Percentiles rank a stretch among this genome's conserved stretches.
These are phyloP conservation scores for Fusarium compactum DNA, from an alignment of 2,329 filamentous ascomycete species.

Conservation along the genomic window DNA sequence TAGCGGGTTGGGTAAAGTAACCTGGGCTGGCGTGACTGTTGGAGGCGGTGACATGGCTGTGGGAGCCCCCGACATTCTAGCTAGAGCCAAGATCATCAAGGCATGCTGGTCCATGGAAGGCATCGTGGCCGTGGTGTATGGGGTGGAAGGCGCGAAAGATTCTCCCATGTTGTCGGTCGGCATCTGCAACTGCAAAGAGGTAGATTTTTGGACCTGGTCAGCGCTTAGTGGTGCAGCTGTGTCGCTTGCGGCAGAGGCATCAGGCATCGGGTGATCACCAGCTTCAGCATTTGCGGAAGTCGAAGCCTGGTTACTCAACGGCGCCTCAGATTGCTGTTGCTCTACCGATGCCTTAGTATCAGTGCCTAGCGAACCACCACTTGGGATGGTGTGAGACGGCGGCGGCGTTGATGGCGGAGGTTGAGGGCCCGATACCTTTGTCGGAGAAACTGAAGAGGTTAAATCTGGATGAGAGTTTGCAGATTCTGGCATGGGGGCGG, in stretches of 20 bases:
- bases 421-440: constrained; percentile 12
- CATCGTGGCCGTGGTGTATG: constrained; percentile 52
- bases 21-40: constrained; percentile 61
- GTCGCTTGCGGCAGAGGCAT: constrained; percentile 32
- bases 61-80: constrained; percentile 54
- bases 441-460: constrained; percentile 12
- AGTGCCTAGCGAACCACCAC: constrained; percentile 13
- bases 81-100: constrained; percentile 61
- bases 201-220: constrained; percentile 35
- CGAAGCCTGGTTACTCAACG: constrained; percentile 21
- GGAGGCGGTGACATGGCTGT: constrained; percentile 57
- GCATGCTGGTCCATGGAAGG: constrained; percentile 54
- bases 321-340: constrained; percentile 38
- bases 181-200: constrained; percentile 37
- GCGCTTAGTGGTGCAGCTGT: constrained; percentile 18
- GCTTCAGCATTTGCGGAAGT: constrained; percentile 27
- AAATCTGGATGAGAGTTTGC: constrained; percentile 17
- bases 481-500: constrained; percentile 9
- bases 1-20: constrained; percentile 57
- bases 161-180: constrained; percentile 40
- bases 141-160: constrained; percentile 50
- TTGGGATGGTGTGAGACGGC: constrained; percentile 19
- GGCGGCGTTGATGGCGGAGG: constrained; percentile 42
- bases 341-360: constrained; percentile 27
- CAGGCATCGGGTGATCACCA: constrained; percentile 41